These are phyloP conservation scores for Leishmania major DNA, from an alignment of 208 protist species.

Conservation along the genomic window DNA sequence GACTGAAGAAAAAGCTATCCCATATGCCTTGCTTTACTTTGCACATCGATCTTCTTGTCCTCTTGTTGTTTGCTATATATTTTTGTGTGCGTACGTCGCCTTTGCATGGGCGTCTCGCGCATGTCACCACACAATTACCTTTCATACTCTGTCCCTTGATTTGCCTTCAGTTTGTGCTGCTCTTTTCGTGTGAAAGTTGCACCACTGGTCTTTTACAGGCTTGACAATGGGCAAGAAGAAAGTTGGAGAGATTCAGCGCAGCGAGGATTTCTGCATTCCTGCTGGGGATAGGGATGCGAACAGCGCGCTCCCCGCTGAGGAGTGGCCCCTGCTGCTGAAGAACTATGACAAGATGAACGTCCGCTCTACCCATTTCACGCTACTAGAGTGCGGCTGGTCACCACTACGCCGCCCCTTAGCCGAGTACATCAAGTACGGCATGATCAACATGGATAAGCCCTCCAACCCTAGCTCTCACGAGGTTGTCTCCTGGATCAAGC, in stretches of 20 bases:
- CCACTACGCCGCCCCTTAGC: slow-evolving; percentile 97
- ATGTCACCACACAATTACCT: neutral
- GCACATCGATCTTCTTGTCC: no score
- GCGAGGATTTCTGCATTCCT: slow-evolving; percentile 80
- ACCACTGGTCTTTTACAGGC: neutral
- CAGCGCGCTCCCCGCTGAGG: slow-evolving; percentile 85
- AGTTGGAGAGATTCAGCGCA: slow-evolving; percentile 73
- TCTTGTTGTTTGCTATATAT: slow-evolving; percentile 5
- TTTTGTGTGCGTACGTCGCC: neutral
- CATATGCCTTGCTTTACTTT: neutral
- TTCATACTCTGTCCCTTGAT: neutral
- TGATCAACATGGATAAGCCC: slow-evolving; percentile 99
- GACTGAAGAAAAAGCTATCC: neutral
- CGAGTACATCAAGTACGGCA: slow-evolving; percentile 99
- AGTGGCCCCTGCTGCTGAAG: slow-evolving; percentile 99
- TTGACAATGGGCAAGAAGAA: slow-evolving; percentile 76
- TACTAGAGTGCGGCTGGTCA: slow-evolving; percentile 96
- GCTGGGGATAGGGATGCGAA: slow-evolving; percentile 53
- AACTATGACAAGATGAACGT: slow-evolving; percentile 99
- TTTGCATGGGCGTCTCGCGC: neutral
- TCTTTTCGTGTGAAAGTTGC: neutral
- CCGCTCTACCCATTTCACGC: slow-evolving; percentile 97
- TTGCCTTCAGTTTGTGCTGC: neutral
- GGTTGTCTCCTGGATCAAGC: slow-evolving; percentile 99
- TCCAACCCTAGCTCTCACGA: slow-evolving; percentile 99